Evolutionary conservation across 2,329 filamentous ascomycete species (phyloP).

Genomic region (Trichoderma polysporum): DNA sequence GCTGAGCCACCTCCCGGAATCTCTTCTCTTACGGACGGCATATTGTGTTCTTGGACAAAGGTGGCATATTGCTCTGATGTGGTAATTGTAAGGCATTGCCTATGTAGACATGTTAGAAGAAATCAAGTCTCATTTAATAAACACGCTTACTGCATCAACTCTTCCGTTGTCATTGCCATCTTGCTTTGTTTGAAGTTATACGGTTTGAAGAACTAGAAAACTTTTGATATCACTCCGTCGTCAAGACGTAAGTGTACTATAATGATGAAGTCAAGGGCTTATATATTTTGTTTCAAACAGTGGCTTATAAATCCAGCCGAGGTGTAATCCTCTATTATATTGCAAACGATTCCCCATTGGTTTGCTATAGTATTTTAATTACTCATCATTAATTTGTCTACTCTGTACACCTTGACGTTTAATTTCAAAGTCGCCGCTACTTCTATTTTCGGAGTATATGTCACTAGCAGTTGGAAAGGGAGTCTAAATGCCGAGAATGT

Average conservation of each 20-base stretch:
- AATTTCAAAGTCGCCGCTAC: background rate
- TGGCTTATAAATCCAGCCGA: no score
- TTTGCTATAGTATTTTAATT: no score
- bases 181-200: background rate
- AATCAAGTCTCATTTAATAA: background rate
- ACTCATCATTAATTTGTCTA: no score
- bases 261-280: background rate
- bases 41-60: background rate
- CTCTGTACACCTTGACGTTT: no score
- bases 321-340: no score
- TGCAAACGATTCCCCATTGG: no score
- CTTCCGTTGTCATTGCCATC: background rate
- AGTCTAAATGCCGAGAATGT: background rate
- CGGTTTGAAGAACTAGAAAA: background rate
- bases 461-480: background rate
- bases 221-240: background rate
- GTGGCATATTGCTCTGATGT: background rate
- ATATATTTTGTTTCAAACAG: background rate
- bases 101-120: background rate
- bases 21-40: background rate
- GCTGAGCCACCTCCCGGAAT: background rate
- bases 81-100: background rate
- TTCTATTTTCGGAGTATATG: background rate
- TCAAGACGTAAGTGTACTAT: background rate
- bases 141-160: background rate